These are phyloP conservation scores for Alnus glutinosa DNA, from an alignment of 306 rosid genomes.

Conservation along the genomic window DNA sequence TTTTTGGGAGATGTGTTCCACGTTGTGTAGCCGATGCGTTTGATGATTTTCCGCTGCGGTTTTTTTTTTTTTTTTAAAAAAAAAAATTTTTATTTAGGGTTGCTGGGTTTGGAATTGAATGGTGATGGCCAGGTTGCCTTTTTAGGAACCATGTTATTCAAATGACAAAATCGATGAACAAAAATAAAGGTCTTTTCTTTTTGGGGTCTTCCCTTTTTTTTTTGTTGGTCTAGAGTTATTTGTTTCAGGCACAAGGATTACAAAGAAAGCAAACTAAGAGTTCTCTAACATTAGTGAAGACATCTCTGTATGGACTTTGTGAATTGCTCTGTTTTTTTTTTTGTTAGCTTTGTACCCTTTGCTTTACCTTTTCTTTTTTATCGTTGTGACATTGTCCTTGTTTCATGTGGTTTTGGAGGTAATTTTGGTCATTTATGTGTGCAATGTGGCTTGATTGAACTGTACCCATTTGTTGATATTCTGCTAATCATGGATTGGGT, in stretches of 20 bases:
- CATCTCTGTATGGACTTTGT: slow-evolving; percentile 46
- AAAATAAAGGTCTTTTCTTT: too few species aligned
- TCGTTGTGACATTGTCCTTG: neutral
- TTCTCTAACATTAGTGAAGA: slow-evolving; percentile 75
- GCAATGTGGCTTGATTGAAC: slow-evolving; percentile 37
- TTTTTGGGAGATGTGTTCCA: too few species aligned
- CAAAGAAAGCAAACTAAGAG: slow-evolving; percentile 91
- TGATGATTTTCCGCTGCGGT: too few species aligned
- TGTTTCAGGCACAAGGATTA: slow-evolving; percentile 47
- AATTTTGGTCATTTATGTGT: slow-evolving; percentile 13
- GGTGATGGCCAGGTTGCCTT: too few species aligned
- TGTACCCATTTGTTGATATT: slow-evolving; percentile 18
- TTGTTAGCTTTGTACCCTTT: neutral
- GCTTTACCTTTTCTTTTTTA: neutral
- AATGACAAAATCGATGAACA: too few species aligned
- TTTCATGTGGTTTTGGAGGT: slow-evolving; percentile 3
- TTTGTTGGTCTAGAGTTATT: too few species aligned
- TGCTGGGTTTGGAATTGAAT: too few species aligned
- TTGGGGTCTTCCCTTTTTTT: too few species aligned
- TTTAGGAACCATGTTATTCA: too few species aligned
- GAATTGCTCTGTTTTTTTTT: neutral
- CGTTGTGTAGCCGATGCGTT: too few species aligned
- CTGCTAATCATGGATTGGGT: slow-evolving; percentile 26
- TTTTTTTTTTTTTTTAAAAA: too few species aligned
- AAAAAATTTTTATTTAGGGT: too few species aligned